Percentiles rank a stretch among this genome's conserved stretches.
phyloP scores from a whole-genome alignment of 106 monocot species.

The Posidonia australis region DNA sequence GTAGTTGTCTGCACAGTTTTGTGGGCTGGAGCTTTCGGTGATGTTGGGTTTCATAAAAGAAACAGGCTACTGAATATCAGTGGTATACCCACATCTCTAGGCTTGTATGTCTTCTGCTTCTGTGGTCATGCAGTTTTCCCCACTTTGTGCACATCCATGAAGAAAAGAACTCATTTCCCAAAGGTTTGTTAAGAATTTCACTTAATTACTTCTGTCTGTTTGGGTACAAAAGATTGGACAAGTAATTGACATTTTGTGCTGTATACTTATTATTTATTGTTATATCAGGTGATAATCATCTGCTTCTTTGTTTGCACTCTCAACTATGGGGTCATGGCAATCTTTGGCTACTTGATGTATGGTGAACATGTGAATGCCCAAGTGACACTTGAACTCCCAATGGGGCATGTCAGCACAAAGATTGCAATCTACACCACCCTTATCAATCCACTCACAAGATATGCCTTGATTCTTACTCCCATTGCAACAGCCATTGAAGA shows the following conservation, averaged over 20 bases:
- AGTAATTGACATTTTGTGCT: too few species aligned
- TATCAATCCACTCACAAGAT: constrained; percentile 25
- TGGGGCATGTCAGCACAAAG: constrained; percentile 4
- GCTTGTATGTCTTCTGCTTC: constrained; percentile 26
- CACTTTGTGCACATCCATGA: constrained; percentile 24
- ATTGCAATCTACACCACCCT: constrained; percentile 23
- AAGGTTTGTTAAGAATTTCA: constrained; percentile 13
- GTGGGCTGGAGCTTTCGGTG: constrained; percentile 9
- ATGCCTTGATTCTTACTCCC: constrained; percentile 17
- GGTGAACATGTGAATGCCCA: constrained; percentile 18
- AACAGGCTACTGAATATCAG: constrained; percentile 5
- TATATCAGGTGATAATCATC: constrained; percentile 11
- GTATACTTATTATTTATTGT: not conserved
- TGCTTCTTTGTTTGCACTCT: constrained; percentile 27
- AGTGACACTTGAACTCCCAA: constrained; percentile 23
- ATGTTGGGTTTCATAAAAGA: constrained; percentile 19
- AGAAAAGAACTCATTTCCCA: constrained; percentile 14
- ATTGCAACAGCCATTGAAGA: constrained; percentile 23
- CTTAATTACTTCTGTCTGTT: not conserved
- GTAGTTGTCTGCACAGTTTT: constrained; percentile 11
- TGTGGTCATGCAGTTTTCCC: constrained; percentile 36
- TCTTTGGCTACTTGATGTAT: constrained; percentile 33
- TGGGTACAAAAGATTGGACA: not conserved
- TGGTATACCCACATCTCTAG: constrained; percentile 18
- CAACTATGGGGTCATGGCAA: constrained; percentile 22